Evolutionary conservation across 495 filamentous ascomycete genomes (phyloP).

Genomic region (Xylaria longipes): DNA sequence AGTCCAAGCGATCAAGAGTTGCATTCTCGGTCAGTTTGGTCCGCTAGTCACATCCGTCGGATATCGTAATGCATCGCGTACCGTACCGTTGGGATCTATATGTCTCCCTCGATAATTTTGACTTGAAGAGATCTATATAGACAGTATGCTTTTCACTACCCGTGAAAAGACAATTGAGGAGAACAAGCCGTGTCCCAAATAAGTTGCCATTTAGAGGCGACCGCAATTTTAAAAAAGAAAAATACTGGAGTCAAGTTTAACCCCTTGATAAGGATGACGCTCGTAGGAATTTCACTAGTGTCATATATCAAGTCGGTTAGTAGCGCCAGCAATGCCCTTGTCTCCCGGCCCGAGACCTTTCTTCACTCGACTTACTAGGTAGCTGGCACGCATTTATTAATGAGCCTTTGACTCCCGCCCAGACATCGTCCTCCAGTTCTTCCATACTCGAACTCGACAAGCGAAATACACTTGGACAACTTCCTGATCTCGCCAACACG

Average conservation of each 20-base stretch:
- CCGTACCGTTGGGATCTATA: too few relatives aligned
- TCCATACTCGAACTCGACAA: not conserved
- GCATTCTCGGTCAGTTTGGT: slow-evolving; percentile 6
- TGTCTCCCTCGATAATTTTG: not conserved
- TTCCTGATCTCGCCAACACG: not conserved
- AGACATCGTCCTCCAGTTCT: not conserved
- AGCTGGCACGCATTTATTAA: not conserved
- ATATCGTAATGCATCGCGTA: not conserved
- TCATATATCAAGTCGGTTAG: not conserved
- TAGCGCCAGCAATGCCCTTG: not conserved
- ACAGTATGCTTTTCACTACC: not conserved
- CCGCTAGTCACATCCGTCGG: not conserved
- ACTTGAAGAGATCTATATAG: not conserved
- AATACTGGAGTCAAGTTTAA: not conserved
- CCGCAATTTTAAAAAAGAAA: not conserved
- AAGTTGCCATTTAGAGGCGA: not conserved
- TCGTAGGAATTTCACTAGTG: not conserved
- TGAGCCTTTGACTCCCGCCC: not conserved
- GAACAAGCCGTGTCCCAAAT: not conserved
- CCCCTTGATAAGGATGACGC: not conserved
- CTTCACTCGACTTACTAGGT: not conserved
- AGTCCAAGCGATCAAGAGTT: not conserved
- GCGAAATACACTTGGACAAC: not conserved
- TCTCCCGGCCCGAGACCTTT: slow-evolving; percentile 5
- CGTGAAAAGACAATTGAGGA: not conserved